These are phyloP conservation scores for Lathyrus aphaca DNA, from an alignment of 306 rosid genomes.

Conservation along the genomic window DNA sequence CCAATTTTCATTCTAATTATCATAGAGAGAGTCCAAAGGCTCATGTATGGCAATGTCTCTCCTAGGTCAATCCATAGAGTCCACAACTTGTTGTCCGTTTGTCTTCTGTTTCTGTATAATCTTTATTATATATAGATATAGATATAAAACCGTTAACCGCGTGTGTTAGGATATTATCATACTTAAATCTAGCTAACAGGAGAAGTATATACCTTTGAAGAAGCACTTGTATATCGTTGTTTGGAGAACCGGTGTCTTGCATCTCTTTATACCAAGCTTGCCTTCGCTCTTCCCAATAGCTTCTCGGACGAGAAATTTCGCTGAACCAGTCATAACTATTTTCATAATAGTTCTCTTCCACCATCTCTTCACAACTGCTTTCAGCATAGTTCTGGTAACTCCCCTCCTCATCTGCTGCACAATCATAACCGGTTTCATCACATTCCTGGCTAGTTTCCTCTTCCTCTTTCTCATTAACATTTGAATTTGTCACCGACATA, in stretches of 20 bases:
- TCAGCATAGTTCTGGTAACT: slow-evolving; percentile 42
- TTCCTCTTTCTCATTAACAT: slow-evolving; percentile 49
- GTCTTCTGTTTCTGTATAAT: no score
- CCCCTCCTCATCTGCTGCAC: slow-evolving; percentile 42
- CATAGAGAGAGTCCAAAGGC: no score
- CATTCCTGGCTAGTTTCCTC: slow-evolving; percentile 32
- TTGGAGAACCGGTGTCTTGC: slow-evolving; percentile 61
- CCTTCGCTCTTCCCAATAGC: slow-evolving; percentile 87
- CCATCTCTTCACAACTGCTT: slow-evolving; percentile 43
- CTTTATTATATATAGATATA: no score
- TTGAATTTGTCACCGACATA: slow-evolving; percentile 40
- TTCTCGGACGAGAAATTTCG: slow-evolving; percentile 79
- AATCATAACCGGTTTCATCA: slow-evolving; percentile 32
- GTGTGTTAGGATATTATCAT: not conserved
- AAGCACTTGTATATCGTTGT: slow-evolving; percentile 72
- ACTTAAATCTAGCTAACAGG: not conserved
- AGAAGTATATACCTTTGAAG: slow-evolving; percentile 65
- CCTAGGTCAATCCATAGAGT: no score
- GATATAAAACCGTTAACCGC: no score
- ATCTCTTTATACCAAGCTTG: slow-evolving; percentile 84
- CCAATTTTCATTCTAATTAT: not conserved
- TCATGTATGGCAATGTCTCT: no score
- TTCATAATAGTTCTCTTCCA: slow-evolving; percentile 46
- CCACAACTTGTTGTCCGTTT: no score
- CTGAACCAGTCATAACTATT: slow-evolving; percentile 68